Evolutionary conservation across 192 early-diverging fungal genomes (phyloP).

Genomic region (Rhizophagus sp.): DNA sequence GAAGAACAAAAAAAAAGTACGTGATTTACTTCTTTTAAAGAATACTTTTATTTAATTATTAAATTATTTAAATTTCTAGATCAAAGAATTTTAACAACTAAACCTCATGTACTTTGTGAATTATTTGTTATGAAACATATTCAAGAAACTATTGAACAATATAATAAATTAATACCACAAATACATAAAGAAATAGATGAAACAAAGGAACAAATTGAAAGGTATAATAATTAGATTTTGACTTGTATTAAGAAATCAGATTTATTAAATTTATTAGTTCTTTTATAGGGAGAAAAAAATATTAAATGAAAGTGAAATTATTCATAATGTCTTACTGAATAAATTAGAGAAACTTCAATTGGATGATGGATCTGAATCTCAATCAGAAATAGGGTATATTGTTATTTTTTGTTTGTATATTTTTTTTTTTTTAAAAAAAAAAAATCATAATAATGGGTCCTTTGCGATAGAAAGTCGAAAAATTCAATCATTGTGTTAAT

Average conservation of each 20-base stretch:
- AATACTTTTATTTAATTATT: not conserved
- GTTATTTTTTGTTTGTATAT: not conserved
- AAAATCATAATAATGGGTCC: no score
- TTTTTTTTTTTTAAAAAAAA: no score
- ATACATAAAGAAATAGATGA: not conserved
- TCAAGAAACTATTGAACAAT: not conserved
- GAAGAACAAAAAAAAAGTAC: not conserved
- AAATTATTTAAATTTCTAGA: not conserved
- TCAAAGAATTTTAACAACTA: not conserved
- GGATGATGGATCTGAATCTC: not conserved
- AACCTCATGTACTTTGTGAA: not conserved
- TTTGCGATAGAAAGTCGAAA: no score
- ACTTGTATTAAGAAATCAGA: not conserved
- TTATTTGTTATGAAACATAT: slow-evolving; percentile 1
- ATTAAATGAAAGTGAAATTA: slow-evolving; percentile 1
- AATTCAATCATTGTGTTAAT: no score
- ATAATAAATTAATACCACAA: not conserved
- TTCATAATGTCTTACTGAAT: not conserved
- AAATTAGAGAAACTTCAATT: not conserved
- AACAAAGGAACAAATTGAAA: not conserved
- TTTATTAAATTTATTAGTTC: not conserved
- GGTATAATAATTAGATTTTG: not conserved
- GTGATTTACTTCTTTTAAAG: not conserved
- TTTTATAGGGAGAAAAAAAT: not conserved
- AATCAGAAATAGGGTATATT: not conserved